Conservation (phyloP, 2,329 filamentous ascomycete species). For the Penicillium olsonii region DNA sequence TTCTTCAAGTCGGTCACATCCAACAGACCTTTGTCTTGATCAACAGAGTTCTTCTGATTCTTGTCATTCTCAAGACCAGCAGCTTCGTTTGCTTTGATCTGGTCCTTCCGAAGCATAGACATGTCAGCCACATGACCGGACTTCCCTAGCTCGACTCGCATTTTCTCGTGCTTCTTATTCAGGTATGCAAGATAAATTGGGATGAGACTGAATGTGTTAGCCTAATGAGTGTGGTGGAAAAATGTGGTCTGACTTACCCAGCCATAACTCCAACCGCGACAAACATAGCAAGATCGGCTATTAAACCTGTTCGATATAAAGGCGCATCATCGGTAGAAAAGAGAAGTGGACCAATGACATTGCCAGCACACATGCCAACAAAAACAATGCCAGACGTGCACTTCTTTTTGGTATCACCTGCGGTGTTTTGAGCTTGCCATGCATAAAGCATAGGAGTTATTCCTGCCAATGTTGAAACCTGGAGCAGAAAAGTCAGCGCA, state of each 20-base stretch:
- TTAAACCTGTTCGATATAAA: constrained; percentile 35
- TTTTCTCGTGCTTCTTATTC: constrained; percentile 33
- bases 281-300: constrained; percentile 38
- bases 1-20: constrained; percentile 14
- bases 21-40: constrained; percentile 11
- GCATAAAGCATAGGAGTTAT: constrained; percentile 40
- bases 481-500: not conserved
- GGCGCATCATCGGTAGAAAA: constrained; percentile 38
- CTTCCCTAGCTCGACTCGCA: constrained; percentile 33
- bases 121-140: constrained; percentile 31
- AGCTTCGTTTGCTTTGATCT: constrained; percentile 7
- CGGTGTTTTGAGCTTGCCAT: constrained; percentile 41
- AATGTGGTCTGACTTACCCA: constrained; percentile 15
- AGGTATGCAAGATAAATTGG: constrained; percentile 34
- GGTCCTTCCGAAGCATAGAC: constrained; percentile 35
- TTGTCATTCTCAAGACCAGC: constrained; percentile 13
- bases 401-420: constrained; percentile 40
- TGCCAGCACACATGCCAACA: constrained; percentile 40
- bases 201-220: constrained; percentile 19
- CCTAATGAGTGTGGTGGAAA: no score
- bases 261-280: constrained; percentile 30
- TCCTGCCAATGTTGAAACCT: constrained; percentile 34
- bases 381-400: constrained; percentile 39
- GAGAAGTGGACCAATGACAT: constrained; percentile 39
- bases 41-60: constrained; percentile 6